Evolutionary conservation across 176 grass and related monocot genomes (phyloP).

Genomic region (Otatea glauca): DNA sequence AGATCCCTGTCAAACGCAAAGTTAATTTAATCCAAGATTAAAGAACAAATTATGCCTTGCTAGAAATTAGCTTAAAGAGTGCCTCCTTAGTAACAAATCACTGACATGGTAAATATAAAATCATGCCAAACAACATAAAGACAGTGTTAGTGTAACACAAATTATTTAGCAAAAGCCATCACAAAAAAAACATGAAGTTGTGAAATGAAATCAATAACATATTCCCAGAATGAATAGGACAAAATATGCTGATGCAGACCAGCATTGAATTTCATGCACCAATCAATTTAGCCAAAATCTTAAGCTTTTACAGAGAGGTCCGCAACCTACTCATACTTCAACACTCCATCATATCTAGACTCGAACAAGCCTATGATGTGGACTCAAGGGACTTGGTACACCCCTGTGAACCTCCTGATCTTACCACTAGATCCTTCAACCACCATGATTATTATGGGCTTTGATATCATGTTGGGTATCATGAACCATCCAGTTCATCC

Average conservation of each 20-base stretch:
- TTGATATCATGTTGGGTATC: not conserved
- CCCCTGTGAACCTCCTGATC: not conserved
- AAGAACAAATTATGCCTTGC: not conserved
- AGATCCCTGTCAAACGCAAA: conserved; percentile 67
- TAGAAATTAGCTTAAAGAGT: conserved; percentile 19
- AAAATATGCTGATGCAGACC: conserved; percentile 16
- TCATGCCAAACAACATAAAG: conserved; percentile 18
- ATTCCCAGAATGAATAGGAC: not conserved
- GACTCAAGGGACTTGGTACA: not conserved
- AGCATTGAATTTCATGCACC: conserved; percentile 2
- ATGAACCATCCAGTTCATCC: not conserved
- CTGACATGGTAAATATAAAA: conserved; percentile 5
- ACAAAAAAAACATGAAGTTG: conserved; percentile 22
- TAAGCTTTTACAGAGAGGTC: not conserved
- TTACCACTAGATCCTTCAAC: not conserved
- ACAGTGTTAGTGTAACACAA: not conserved
- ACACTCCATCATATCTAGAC: not conserved
- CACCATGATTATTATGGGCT: not conserved
- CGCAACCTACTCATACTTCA: not conserved
- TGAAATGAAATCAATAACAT: conserved; percentile 9
- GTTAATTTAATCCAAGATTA: conserved; percentile 19
- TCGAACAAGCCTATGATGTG: not conserved
- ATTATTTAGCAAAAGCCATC: conserved; percentile 15
- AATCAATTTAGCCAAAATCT: conserved; percentile 24
- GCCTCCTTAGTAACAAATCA: conserved; percentile 12